Conservation (phyloP, 345 rosid genomes). For the Carallia pectinifolia region DNA sequence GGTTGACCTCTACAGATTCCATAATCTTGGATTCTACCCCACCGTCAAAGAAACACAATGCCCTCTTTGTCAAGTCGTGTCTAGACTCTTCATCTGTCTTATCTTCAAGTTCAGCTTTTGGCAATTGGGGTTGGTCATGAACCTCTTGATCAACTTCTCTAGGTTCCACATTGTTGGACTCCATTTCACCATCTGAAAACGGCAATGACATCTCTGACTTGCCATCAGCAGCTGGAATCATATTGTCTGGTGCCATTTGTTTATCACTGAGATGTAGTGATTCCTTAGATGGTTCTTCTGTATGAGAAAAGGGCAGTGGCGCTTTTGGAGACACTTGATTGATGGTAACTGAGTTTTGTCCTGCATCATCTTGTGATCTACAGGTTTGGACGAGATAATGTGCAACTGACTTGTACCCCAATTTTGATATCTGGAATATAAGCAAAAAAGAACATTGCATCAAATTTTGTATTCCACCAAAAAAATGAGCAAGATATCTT, state of each 20-base stretch:
- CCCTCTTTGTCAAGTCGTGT: conserved; percentile 1
- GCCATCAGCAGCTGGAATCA: conserved; percentile 18
- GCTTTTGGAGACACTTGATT: conserved; percentile 60
- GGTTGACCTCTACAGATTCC: conserved; percentile 6
- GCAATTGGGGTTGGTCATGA: too few species aligned
- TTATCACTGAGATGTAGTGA: conserved; percentile 16
- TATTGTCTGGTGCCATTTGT: conserved; percentile 1
- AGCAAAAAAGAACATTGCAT: conserved; percentile 14
- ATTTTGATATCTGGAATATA: conserved; percentile 45
- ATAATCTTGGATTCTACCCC: conserved; percentile 8
- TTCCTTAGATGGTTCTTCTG: conserved; percentile 23
- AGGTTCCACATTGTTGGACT: not conserved
- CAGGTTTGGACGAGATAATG: conserved; percentile 78
- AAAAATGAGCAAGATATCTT: not conserved
- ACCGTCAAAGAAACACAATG: conserved; percentile 17
- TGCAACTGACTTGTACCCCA: conserved; percentile 93
- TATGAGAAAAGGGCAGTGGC: conserved; percentile 48
- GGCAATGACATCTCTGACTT: conserved; percentile 6
- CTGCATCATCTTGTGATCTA: conserved; percentile 24
- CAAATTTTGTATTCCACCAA: not conserved
- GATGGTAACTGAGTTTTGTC: conserved; percentile 24
- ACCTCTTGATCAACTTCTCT: too few species aligned
- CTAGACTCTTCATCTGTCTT: not conserved
- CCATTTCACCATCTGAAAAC: conserved; percentile 1
- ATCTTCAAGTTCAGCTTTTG: not conserved